Evolutionary conservation across 2,329 filamentous ascomycete genomes (phyloP), one percentile per base, ranked within the genome.

Genomic region (Microcyclospora tardicrescens): DNA sequence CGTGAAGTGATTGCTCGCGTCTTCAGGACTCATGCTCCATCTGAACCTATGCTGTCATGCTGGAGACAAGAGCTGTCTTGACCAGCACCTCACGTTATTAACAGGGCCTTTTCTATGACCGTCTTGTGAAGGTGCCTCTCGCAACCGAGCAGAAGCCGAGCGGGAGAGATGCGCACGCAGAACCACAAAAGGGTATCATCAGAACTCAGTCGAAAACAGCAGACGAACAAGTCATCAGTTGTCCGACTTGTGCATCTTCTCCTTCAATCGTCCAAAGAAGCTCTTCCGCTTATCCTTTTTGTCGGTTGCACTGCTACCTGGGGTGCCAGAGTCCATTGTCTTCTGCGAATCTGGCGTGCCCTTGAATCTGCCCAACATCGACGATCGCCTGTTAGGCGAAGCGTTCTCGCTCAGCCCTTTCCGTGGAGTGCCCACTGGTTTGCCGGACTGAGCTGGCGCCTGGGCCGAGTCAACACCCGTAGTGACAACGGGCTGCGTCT

Each of bases 261-360:
- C 65, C 62, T 68, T 68, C 43, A 70, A 45, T 56, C 62, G 66
- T 47, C 61, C 61, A 43, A 69, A 68, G 51, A 69, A 59, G 38
- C 60, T 60, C 52, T 65, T 60, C 59, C 66, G 67, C 55, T 65
- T 67, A 54, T 66, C 65, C 60, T 66, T 64, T 43, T 49, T 48
- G 14, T 50, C 47, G n/a, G 37, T 40, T 13, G 43, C 38, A 19
- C 37, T 39, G 35, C 42, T 41, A 50, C 48, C 43, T 38, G 52
- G 40, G 51, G 54, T 40, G 43, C 52, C 28, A 47, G 45, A 41
- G 28, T 43, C 43, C 16, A 58, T 48, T 42, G 46, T 49, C 44
- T 51, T 53, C n/a, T 57, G 45, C 41, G 58, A 63, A 37, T 64
- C 60, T n/a, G 64, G 58, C 6, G 62, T 63, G 16, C 53, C 57